A percentile compares a stretch with the other conserved stretches of the same genome.
Conservation (phyloP, 352 stramenopile genomes). For the Phytophthora ramorum region DNA sequence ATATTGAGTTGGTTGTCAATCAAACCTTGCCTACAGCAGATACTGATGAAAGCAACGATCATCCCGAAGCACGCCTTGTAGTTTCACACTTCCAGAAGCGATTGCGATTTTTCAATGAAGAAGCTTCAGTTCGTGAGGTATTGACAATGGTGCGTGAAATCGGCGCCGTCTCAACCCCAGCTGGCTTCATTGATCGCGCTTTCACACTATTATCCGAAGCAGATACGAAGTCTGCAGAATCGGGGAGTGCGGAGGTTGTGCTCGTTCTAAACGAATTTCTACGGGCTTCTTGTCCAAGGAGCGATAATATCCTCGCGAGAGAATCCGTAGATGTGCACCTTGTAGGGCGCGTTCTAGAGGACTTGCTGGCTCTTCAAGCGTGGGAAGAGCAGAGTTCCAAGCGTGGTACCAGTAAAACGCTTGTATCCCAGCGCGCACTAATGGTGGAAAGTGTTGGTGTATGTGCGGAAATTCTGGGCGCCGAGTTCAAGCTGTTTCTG, state of each 20-base stretch:
- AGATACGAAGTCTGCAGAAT: conserved; percentile 5
- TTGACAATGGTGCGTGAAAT: conserved; percentile 58
- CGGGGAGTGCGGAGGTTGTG: conserved; percentile 46
- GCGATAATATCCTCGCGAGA: not conserved
- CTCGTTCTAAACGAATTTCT: conserved; percentile 77
- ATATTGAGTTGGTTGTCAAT: conserved; percentile 79
- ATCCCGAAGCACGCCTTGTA: conserved; percentile 24
- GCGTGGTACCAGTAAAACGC: conserved; percentile 11
- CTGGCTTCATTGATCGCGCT: conserved; percentile 71
- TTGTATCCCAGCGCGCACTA: conserved; percentile 59
- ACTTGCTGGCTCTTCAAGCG: conserved; percentile 58
- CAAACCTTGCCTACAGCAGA: conserved; percentile 35
- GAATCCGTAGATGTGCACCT: conserved; percentile 61
- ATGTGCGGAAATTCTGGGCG: conserved; percentile 66
- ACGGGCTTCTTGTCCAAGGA: conserved; percentile 32
- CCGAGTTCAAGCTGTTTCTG: conserved; percentile 68
- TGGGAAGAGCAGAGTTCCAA: conserved; percentile 44
- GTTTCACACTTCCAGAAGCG: conserved; percentile 86
- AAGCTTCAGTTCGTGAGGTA: conserved; percentile 58
- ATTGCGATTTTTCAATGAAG: conserved; percentile 74
- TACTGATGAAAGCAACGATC: conserved; percentile 4
- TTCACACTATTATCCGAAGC: conserved; percentile 49
- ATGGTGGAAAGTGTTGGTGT: conserved; percentile 81
- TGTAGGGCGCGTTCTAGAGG: conserved; percentile 77
- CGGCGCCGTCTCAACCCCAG: conserved; percentile 54